Base-by-base conservation (phyloP, 116 monocot genomes). In the Trichopus zeylanicus region DNA sequence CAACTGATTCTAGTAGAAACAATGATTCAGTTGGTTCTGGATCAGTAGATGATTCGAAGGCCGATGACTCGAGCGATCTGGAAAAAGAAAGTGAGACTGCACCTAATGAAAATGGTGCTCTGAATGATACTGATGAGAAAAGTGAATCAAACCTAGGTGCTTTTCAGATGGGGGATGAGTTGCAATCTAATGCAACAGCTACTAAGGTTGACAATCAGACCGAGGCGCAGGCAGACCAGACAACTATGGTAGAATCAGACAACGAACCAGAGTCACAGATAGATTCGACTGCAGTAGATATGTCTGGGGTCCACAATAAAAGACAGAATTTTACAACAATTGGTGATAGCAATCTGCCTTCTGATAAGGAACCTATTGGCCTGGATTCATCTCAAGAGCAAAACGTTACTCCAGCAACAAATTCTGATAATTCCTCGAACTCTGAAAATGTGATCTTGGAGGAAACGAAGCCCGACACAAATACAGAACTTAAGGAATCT, bases 111-210 rank as follows among this genome's bases (percentile, higher is more conserved):
- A 57, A 56, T 31, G 13, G 13, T n/a, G n/a, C 52, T 6, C 22
- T 37, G 11, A 67, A 60, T 60, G 48, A 28, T 5, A 27, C 21
- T 31, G 37, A 19, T 32, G 62, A 70, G 21, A 53, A 37, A 46
- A 42, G n/a, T 3, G 69, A 49, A 39, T 30, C 49, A 6, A 9
- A 49, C 9, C 8, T 20, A 22, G 19, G 8, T 19, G 21, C 4
- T 6, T 2, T 4, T 49, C 9, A 23, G 20, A 20, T 19, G 56
- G 58, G 48, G 21, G 26, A 42, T 33, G 57, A 38, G 12, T 38
- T 34, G 1, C 33, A n/a, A 5, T 19, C 65, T 26, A 65, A 53
- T 59, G 57, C 46, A 20, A 35, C 31, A 25, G 12, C n/a, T 46
- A 18, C 22, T 56, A 28, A 52, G 29, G 0, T 25, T 23, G 28